These are phyloP conservation scores for Lactarius akahatsu DNA, from an alignment of 768 basidiomycete species.

Conservation along the genomic window DNA sequence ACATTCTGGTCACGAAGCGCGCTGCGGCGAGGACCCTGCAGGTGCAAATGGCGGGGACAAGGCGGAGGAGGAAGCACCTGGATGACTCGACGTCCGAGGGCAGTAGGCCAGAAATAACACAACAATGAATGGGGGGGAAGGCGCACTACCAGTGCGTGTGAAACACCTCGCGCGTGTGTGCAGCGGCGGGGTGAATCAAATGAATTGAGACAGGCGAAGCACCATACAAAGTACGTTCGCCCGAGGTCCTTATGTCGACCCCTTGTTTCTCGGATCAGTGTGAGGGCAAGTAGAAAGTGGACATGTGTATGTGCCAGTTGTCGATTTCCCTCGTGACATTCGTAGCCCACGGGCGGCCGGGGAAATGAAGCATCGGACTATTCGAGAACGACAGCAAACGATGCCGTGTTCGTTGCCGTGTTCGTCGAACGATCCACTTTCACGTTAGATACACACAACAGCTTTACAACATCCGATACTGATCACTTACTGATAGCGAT, in stretches of 20 bases:
- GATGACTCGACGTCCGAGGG: not conserved
- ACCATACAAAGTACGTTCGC: not conserved
- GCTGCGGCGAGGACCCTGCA: not conserved
- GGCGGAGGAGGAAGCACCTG: not conserved
- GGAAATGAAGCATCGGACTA: not conserved
- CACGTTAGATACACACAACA: not conserved
- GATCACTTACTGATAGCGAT: not conserved
- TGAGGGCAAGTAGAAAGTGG: not conserved
- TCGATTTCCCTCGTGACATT: not conserved
- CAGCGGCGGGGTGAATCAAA: not conserved
- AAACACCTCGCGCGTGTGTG: not conserved
- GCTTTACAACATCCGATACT: not conserved
- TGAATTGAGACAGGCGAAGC: not conserved
- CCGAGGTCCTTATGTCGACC: not conserved
- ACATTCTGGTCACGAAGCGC: not conserved
- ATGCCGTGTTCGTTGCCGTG: not conserved
- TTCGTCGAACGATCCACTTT: constrained; percentile 1
- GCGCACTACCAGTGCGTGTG: not conserved
- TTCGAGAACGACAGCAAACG: not conserved
- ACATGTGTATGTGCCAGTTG: not conserved
- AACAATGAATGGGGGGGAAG: not conserved
- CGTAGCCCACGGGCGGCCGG: not conserved
- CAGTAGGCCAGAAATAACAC: not conserved
- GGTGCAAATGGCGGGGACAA: not conserved
- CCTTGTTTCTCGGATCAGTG: not conserved